These are phyloP conservation scores for Trifolium fragiferum DNA, from an alignment of 306 rosid genomes.

Conservation along the genomic window DNA sequence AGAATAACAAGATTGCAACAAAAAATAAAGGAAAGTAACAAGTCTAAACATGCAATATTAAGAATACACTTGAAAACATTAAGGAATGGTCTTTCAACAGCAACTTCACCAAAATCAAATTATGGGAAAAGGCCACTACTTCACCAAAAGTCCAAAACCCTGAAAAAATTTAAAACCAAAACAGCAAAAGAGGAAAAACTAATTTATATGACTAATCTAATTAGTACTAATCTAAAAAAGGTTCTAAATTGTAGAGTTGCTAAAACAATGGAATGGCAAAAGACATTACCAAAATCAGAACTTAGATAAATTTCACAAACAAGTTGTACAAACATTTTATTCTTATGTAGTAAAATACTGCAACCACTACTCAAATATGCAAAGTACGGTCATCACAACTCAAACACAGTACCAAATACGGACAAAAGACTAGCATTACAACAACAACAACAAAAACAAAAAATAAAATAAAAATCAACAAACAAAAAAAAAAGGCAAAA, in stretches of 20 bases:
- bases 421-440: background rate
- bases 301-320: background rate
- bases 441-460: too few species aligned
- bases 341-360: background rate
- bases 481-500: background rate
- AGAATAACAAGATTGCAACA: slow-evolving; percentile 20
- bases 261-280: background rate
- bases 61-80: background rate
- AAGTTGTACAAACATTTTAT: too few species aligned
- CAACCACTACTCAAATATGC: background rate
- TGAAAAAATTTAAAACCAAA: background rate
- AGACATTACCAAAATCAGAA: background rate
- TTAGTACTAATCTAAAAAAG: background rate
- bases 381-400: background rate
- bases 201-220: background rate
- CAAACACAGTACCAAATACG: background rate
- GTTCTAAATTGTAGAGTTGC: background rate
- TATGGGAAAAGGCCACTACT: background rate
- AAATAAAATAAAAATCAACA: too few species aligned
- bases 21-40: slow-evolving; percentile 1
- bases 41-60: background rate
- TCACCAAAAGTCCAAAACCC: background rate
- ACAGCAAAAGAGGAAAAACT: background rate
- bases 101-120: background rate
- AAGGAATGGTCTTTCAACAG: background rate